phyloP scores from a whole-genome alignment of 139 green algal genomes.

The Chlorella vulgaris region DNA sequence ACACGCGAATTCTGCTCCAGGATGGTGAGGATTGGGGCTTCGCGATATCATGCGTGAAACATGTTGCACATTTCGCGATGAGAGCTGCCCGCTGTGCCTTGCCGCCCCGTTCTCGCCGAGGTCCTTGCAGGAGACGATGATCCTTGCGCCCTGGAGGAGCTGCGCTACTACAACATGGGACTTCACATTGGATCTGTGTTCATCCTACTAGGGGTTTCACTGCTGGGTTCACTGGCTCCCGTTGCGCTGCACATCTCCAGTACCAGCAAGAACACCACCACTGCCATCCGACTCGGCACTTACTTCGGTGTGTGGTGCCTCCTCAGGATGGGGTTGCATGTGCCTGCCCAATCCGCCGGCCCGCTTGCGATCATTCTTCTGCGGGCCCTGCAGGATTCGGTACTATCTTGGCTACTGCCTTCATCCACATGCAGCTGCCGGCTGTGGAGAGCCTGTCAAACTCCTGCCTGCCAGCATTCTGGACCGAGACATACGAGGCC shows the following conservation, averaged over 20 bases:
- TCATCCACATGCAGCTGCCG: slow-evolving; percentile 28
- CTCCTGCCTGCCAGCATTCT: slow-evolving; percentile 37
- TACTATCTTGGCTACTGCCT: slow-evolving; percentile 8
- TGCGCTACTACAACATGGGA: slow-evolving; percentile 8
- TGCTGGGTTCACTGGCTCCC: slow-evolving; percentile 13
- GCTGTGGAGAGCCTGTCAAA: slow-evolving; percentile 12
- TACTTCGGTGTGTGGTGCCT: slow-evolving; percentile 7
- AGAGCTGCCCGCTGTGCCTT: neutral
- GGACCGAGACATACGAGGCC: slow-evolving; percentile 33
- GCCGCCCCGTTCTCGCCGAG: neutral
- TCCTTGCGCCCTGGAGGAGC: neutral
- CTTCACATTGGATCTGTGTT: slow-evolving; percentile 33
- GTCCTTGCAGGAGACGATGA: neutral
- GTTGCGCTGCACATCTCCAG: neutral
- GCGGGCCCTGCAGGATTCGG: slow-evolving; percentile 24
- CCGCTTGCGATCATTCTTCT: too few species aligned
- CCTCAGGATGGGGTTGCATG: neutral
- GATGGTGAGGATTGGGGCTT: too few species aligned
- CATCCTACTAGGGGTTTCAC: slow-evolving; percentile 30
- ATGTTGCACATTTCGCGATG: too few species aligned
- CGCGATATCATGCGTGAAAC: too few species aligned
- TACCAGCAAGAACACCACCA: neutral
- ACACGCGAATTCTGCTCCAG: too few species aligned
- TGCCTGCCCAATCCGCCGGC: neutral
- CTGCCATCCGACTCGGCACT: neutral